Evolutionary conservation across 2,329 filamentous ascomycete genomes (phyloP).

Genomic region (Paraphaeosphaeria sporulosa): DNA sequence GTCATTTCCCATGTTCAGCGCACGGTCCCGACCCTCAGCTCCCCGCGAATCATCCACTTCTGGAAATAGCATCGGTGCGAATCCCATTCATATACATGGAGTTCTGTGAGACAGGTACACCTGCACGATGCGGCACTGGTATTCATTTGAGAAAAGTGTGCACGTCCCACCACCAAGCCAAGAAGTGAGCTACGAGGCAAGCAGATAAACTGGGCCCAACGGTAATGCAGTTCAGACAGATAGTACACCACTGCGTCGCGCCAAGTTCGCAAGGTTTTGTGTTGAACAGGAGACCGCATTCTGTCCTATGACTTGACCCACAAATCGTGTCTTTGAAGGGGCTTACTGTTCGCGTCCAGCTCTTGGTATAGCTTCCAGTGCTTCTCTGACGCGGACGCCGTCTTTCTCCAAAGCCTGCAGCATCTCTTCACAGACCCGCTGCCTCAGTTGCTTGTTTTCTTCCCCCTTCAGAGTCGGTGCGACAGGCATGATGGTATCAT

Average conservation of each 20-base stretch:
- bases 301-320: background rate
- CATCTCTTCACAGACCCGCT: conserved; percentile 45
- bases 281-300: background rate
- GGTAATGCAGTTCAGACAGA: background rate
- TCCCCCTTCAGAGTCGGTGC: conserved; percentile 38
- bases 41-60: background rate
- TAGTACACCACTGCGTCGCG: background rate
- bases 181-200: no score
- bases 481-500: conserved; percentile 42
- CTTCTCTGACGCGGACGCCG: conserved; percentile 27
- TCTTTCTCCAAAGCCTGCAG: conserved; percentile 40
- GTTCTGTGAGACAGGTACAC: no score
- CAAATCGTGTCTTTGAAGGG: background rate
- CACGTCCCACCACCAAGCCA: no score
- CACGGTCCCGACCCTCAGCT: conserved; percentile 1
- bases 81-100: background rate
- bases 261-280: background rate
- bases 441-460: conserved; percentile 39
- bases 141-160: no score
- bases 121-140: no score
- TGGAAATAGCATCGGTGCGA: background rate
- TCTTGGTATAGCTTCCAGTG: conserved; percentile 15
- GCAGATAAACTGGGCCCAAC: background rate
- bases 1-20: conserved; percentile 12
- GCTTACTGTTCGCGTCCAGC: conserved; percentile 1